Conservation (phyloP, 2,329 filamentous ascomycete species). For the Akanthomyces lecanii region DNA sequence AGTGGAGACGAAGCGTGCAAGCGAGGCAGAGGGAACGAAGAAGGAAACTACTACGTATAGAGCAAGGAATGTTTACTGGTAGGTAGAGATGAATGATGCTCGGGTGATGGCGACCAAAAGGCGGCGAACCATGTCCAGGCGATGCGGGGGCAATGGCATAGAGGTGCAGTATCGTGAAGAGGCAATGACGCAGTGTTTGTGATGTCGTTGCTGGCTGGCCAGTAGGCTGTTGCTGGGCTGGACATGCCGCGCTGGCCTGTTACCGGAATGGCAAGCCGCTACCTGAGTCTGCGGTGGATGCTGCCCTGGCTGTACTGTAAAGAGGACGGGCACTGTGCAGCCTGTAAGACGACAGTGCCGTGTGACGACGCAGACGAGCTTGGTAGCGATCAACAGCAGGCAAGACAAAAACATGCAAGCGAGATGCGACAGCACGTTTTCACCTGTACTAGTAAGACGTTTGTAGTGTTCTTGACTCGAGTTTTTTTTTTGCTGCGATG, state of each 20-base stretch:
- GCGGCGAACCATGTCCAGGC: not conserved
- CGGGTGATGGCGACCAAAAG: not conserved
- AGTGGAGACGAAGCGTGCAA: not conserved
- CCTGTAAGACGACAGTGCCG: too few relatives aligned
- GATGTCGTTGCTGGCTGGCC: not conserved
- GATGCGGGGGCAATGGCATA: too few relatives aligned
- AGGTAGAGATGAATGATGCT: not conserved
- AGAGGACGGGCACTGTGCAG: too few relatives aligned
- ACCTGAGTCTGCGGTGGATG: not conserved
- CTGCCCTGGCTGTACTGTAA: not conserved
- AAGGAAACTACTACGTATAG: not conserved
- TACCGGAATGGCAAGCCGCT: not conserved
- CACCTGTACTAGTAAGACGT: too few relatives aligned
- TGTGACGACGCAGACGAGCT: not conserved
- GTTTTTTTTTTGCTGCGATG: too few relatives aligned
- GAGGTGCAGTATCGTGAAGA: not conserved
- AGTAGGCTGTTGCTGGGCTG: not conserved
- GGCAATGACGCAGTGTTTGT: not conserved
- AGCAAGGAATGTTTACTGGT: not conserved
- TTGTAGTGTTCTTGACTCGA: not conserved
- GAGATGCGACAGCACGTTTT: not conserved
- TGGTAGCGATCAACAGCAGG: not conserved
- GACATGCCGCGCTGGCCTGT: not conserved
- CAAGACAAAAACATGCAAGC: slow-evolving; percentile 1
- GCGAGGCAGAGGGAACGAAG: not conserved